Conservation (phyloP, 495 filamentous ascomycete genomes). For the Podospora pseudopauciseta region DNA sequence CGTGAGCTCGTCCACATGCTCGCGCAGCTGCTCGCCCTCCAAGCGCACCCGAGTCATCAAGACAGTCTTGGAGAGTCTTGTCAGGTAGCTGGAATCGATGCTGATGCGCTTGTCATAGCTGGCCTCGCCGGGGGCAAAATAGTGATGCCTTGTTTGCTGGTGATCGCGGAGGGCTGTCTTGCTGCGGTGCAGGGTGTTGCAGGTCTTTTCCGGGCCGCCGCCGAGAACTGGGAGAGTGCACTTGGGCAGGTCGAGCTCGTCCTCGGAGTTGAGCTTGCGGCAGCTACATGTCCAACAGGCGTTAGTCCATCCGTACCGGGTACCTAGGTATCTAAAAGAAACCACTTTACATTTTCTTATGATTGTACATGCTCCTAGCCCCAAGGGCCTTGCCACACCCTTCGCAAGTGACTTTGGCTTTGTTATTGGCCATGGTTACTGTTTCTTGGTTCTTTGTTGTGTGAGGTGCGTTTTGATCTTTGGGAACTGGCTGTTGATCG, state of each 20-base stretch:
- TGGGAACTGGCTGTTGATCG: too few relatives aligned
- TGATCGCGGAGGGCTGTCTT: not conserved
- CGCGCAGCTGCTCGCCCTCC: not conserved
- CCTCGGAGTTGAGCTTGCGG: not conserved
- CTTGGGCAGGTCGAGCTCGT: not conserved
- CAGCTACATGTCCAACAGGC: not conserved
- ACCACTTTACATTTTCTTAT: not conserved
- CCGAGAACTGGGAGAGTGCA: not conserved
- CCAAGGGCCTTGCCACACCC: not conserved
- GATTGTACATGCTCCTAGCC: not conserved
- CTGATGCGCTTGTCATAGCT: not conserved
- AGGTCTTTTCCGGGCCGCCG: not conserved
- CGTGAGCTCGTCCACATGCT: not conserved
- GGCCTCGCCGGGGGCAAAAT: not conserved
- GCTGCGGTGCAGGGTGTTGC: not conserved
- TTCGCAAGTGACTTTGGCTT: not conserved
- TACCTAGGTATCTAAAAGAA: not conserved
- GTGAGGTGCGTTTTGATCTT: too few relatives aligned
- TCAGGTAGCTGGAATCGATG: not conserved
- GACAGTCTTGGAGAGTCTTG: not conserved
- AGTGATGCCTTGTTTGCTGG: not conserved
- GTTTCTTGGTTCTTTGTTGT: not conserved
- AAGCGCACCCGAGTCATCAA: not conserved
- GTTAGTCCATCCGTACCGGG: not conserved
- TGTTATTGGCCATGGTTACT: not conserved